These are phyloP conservation scores for Lojkania enalia DNA, from an alignment of 2,329 filamentous ascomycete genomes.

Conservation along the genomic window DNA sequence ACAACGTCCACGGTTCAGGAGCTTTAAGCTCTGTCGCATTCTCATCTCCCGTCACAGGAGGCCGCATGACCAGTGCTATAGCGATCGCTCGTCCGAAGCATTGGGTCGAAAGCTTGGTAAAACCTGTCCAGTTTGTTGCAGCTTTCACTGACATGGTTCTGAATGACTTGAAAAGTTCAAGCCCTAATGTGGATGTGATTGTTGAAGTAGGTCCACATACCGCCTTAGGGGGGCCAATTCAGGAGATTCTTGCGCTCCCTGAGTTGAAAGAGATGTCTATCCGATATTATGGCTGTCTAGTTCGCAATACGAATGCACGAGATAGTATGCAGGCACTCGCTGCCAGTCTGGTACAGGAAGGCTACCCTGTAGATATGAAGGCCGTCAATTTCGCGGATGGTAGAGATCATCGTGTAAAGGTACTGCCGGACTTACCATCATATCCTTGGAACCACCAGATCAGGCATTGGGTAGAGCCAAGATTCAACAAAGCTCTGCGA, in stretches of 20 bases:
- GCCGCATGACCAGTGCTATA: conserved; percentile 1
- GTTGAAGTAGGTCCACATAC: conserved; percentile 31
- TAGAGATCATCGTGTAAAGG: conserved; percentile 5
- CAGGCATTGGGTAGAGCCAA: conserved; percentile 27
- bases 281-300: conserved; percentile 14
- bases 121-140: conserved; percentile 36
- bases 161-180: not conserved
- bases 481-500: conserved; percentile 18
- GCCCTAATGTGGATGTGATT: conserved; percentile 17
- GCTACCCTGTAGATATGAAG: conserved; percentile 21
- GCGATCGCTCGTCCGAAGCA: conserved; percentile 5
- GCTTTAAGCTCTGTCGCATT: conserved; percentile 1
- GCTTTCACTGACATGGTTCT: conserved; percentile 9
- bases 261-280: conserved; percentile 1
- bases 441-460: conserved; percentile 42
- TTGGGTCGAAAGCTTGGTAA: conserved; percentile 29
- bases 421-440: conserved; percentile 30
- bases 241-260: conserved; percentile 18
- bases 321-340: conserved; percentile 22
- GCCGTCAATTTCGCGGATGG: conserved; percentile 23
- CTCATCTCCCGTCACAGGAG: conserved; percentile 11
- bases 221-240: conserved; percentile 28
- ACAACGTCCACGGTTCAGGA: not conserved
- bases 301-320: conserved; percentile 30
- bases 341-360: conserved; percentile 16